phyloP scores from a whole-genome alignment of 2,329 filamentous ascomycete species.

The Xylaria sp. region DNA sequence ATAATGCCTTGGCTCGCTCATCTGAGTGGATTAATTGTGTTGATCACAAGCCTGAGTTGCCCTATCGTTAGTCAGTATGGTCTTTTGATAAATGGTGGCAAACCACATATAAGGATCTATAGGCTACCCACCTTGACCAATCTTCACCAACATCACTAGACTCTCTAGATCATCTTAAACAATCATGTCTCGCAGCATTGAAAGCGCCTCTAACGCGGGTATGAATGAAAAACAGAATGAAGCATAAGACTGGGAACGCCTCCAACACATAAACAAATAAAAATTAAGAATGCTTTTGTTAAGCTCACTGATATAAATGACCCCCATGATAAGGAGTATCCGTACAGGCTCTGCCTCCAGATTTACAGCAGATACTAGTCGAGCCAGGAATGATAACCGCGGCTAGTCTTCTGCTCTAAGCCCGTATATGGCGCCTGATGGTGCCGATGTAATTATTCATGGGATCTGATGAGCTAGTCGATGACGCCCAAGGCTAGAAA shows the following conservation, averaged over 20 bases:
- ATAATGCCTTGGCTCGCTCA: not conserved
- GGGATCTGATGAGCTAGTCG: no score
- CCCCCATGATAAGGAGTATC: not conserved
- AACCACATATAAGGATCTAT: not conserved
- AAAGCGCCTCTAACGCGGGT: not conserved
- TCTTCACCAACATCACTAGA: not conserved
- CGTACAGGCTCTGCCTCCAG: not conserved
- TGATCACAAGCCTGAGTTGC: not conserved
- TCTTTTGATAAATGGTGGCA: no score
- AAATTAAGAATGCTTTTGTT: not conserved
- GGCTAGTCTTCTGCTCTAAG: not conserved
- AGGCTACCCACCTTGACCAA: not conserved
- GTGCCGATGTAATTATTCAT: no score
- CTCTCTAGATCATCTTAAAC: not conserved
- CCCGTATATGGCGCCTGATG: no score
- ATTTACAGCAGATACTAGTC: not conserved
- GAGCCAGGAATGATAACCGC: not conserved
- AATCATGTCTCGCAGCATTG: not conserved
- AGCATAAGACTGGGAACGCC: no score
- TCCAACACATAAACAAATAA: not conserved
- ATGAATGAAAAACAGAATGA: not conserved
- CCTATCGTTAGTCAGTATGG: not conserved
- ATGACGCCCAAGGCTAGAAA: not conserved
- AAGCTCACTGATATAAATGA: not conserved
- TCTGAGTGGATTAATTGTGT: not conserved